Evolutionary conservation across 257 asterid genomes (phyloP), one percentile per base, ranked within the genome.

Genomic region (Solanum neorickii): DNA sequence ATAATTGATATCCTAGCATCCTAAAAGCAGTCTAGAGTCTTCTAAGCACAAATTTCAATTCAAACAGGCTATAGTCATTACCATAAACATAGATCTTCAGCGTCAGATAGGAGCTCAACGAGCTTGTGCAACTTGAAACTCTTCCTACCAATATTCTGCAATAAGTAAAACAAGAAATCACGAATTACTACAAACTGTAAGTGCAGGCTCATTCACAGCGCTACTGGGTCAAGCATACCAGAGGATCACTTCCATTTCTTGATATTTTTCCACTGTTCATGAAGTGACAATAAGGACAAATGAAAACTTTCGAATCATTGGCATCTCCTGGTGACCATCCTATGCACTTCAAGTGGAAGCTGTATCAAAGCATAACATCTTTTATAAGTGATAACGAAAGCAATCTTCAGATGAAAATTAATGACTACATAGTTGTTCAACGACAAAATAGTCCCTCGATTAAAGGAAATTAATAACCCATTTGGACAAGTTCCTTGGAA

Each of bases 11-110:
- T 42, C 83, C 83, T 41, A 76, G 83, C 37, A 76, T 42, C 83
- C 83, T 76, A 42, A 76, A 42, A 76, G 83, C 37, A 76, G 37
- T 42, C 18, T 31, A 7, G 60, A 76, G 83, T 23, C 82, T 39
- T 13, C 60, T 76, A 47, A 75, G 29, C 14, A 77, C 29, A 77
- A 76, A 35, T 59, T 59, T 86, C 78, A 89, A 80, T 41, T 35
- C 65, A 86, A 89, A 82, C 44, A 86, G 76, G 70, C 60, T 44
- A 82, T 77, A 82, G 73, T 74, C 65, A 91, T 78, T 94, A 96
- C 99, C 99, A 90, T 86, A 95, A 85, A 84, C 96, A 93, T 37
- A 92, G 96, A 86, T 90, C 89, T 78, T 89, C 94, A 88, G 98
- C 97, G 78, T 93, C 95, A 23, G 91, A 86, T 83, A 92, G 91